Base-by-base conservation (phyloP, 371 early-diverging fungal species). In the Enterospora canceri region DNA sequence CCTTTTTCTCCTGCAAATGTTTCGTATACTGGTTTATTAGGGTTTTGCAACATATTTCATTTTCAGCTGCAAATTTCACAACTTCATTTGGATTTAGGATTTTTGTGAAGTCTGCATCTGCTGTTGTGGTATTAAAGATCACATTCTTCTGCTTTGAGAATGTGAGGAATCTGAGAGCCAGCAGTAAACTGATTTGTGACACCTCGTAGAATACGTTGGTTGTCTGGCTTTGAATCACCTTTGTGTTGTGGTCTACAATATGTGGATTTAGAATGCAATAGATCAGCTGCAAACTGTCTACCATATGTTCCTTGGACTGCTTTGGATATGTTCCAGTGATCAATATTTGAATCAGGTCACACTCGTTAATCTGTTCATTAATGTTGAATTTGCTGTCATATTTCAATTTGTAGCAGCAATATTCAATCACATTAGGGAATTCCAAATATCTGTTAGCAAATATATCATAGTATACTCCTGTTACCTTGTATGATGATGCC, bases 161-260 rank as follows among this genome's bases (percentile, higher is more conserved):
- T 15, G 66, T 47, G 18, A 71, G 47, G 62, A 46, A 71, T 15
- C 53, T 63, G n/a, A 66, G 23, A n/a, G 55, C 58, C 1, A 48
- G 18, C 21, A 32, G 59, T 50, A 48, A 62, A 57, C 65, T 63
- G 21, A 58, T 1, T 21, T 58, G 34, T 21, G 30, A 19, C 18
- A 58, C 46, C 1, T 59, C 46, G 0, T 2, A 21, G 24, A 19
- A 72, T 12, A 71, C 5, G 5, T 26, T 34, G 24, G 46, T 65
- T 32, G 50, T 59, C 57, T 8, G 2, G 5, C 18, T 19, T 12
- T 59, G 12, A 8, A 40, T 8, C 40, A 12, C n/a, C 12, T n/a
- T 12, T 12, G 40, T 8, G n/a, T 40, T n/a, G n/a, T 40, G n/a
- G n/a, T 40, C n/a, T 40, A 40, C 8, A 40, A 40, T 12, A 40